Conservation (phyloP, 805 yeast species). For the Candida anglica region DNA sequence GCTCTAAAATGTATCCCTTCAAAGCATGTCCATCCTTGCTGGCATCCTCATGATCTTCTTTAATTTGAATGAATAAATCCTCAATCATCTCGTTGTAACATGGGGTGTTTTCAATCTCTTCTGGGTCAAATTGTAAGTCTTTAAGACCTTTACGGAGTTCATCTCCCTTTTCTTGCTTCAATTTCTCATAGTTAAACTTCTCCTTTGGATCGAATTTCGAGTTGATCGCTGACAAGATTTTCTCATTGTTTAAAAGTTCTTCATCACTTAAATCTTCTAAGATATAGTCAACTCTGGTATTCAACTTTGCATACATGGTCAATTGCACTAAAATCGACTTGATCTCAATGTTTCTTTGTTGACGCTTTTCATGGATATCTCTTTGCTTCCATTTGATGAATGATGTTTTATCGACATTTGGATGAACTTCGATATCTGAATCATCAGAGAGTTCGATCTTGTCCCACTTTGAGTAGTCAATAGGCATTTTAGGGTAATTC, state of each 20-base stretch:
- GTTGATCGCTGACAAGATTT: conserved; percentile 39
- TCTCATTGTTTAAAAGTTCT: conserved; percentile 28
- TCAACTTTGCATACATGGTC: conserved; percentile 75
- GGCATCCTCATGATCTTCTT: conserved; percentile 53
- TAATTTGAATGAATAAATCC: conserved; percentile 77
- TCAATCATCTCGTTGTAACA: conserved; percentile 91
- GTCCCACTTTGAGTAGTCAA: conserved; percentile 98
- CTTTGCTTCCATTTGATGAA: conserved; percentile 96
- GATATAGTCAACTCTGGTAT: conserved; percentile 67
- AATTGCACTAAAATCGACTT: conserved; percentile 70
- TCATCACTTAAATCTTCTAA: conserved; percentile 38
- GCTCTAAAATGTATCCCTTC: conserved; percentile 45
- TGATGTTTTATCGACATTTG: conserved; percentile 91
- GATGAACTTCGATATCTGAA: conserved; percentile 96
- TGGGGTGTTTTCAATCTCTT: conserved; percentile 43
- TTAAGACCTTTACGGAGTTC: conserved; percentile 41
- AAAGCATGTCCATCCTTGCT: conserved; percentile 31
- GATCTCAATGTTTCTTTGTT: conserved; percentile 74
- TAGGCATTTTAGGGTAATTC: conserved; percentile 61
- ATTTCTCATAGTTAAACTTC: conserved; percentile 45
- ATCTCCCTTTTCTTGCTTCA: conserved; percentile 35
- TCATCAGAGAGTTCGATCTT: conserved; percentile 94
- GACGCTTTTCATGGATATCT: conserved; percentile 91
- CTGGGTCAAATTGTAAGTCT: conserved; percentile 32
- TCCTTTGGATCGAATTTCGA: conserved; percentile 55